Evolutionary conservation across 2,329 filamentous ascomycete species (phyloP).

Genomic region (Pseudogymnoascus sp.): DNA sequence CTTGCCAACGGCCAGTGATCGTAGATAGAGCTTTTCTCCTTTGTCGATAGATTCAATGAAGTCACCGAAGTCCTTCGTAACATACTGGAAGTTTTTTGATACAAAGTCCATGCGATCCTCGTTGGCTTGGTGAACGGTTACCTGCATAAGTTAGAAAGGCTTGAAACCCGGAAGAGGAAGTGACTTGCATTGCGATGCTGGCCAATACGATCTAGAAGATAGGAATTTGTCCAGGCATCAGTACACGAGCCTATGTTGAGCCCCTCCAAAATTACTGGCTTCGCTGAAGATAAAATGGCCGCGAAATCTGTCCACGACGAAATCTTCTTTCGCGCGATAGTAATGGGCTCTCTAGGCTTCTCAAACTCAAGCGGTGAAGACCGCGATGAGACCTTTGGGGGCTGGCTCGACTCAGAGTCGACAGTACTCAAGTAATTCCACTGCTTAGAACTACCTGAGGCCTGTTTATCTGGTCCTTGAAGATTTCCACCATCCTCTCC

Average conservation of each 20-base stretch:
- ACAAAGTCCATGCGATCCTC: slow-evolving; percentile 70
- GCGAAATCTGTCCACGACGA: slow-evolving; percentile 50
- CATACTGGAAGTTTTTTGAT: slow-evolving; percentile 74
- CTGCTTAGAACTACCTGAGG: background rate
- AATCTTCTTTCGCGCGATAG: slow-evolving; percentile 47
- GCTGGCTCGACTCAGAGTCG: slow-evolving; percentile 5
- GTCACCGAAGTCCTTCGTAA: slow-evolving; percentile 56
- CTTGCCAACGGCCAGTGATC: slow-evolving; percentile 62
- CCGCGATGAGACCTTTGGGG: slow-evolving; percentile 9
- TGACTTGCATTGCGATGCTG: slow-evolving; percentile 48
- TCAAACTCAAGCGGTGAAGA: background rate
- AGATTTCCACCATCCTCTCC: background rate
- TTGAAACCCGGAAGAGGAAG: background rate
- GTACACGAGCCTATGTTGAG: slow-evolving; percentile 62
- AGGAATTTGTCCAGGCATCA: slow-evolving; percentile 59
- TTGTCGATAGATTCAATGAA: slow-evolving; percentile 56
- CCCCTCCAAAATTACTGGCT: slow-evolving; percentile 59
- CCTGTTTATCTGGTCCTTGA: background rate
- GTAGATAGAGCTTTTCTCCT: slow-evolving; percentile 66
- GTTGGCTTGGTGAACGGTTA: slow-evolving; percentile 66
- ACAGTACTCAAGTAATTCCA: slow-evolving; percentile 23
- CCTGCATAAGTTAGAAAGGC: slow-evolving; percentile 34
- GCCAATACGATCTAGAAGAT: slow-evolving; percentile 58
- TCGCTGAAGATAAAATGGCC: slow-evolving; percentile 47
- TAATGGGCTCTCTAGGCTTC: slow-evolving; percentile 8